These are phyloP conservation scores for Marasmius oreades DNA, from an alignment of 1,284 basidiomycete genomes.

Conservation along the genomic window DNA sequence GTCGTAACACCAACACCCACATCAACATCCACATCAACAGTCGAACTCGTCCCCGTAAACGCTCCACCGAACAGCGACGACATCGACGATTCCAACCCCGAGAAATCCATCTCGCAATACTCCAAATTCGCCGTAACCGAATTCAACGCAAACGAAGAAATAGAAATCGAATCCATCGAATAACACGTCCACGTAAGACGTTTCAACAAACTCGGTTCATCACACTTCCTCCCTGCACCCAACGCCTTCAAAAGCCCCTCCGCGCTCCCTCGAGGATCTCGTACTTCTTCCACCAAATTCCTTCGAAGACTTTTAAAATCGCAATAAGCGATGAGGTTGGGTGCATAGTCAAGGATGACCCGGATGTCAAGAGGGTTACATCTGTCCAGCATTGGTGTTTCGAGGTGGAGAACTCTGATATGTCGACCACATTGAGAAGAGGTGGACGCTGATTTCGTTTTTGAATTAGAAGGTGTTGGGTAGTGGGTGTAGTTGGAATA, in stretches of 20 bases:
- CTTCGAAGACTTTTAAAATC: conserved; percentile 63
- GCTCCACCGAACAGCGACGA: neutral
- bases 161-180: neutral
- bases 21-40: conserved; percentile 35
- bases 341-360: conserved; percentile 60
- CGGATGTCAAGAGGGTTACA: conserved; percentile 62
- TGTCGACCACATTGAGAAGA: conserved; percentile 44
- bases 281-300: conserved; percentile 38
- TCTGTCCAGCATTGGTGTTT: conserved; percentile 63
- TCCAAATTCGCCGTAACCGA: conserved; percentile 1
- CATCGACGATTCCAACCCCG: neutral
- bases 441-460: conserved; percentile 13
- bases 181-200: conserved; percentile 9
- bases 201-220: neutral
- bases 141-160: neutral
- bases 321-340: conserved; percentile 53
- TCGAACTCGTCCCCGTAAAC: neutral
- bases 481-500: conserved; percentile 9
- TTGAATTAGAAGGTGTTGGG: conserved; percentile 16
- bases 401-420: conserved; percentile 63
- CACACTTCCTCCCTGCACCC: conserved; percentile 14
- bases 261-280: conserved; percentile 44
- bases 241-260: conserved; percentile 54
- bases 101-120: conserved; percentile 3
- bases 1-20: too few relatives aligned